Evolutionary conservation across 2,329 filamentous ascomycete genomes (phyloP), one percentile per base, ranked within the genome.

Genomic region (Penicillium palitans): DNA sequence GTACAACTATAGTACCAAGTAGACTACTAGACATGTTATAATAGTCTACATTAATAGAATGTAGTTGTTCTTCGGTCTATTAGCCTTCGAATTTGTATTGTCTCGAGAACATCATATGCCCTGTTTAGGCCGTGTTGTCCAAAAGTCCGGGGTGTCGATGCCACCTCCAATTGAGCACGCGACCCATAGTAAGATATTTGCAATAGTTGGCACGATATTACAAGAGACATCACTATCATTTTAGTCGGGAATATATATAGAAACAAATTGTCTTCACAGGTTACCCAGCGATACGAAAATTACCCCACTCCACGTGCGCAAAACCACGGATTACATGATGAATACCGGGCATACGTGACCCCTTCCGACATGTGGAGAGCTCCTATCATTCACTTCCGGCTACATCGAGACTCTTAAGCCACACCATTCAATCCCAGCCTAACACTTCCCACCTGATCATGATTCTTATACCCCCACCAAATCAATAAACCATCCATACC

Each of bases 401-500:
- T 53, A 54, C 44, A 10, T 46, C 29, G n/a, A 39, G 33, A 27
- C 25, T 13, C 33, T 33, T 31, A 27, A 48, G n/a, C 17, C 8
- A 25, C 39, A 25, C 39, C 17, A 29, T 33, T 31, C 40, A 21
- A 31, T 52, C 33, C 40, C 46, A 48, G 25, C 17, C 10, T 45
- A 17, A 19, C 35, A 33, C 24, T 33, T 31, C 12, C 17, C 29
- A 52, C 13, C 37, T 27, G 59, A 65, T 47, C 40, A 67, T 67
- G 65, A 60, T 10, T 40, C 52, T 50, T 55, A 66, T 27, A 35
- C 46, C 31, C 39, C 45, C 40, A 21, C 44, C 58, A 64, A 52
- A 51, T 51, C 57, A 60, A 65, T 65, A 73, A 67, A 40, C 21
- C 56, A 58, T 44, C 48, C 54, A 48, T 59, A 52, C 25, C 59